Conservation (phyloP, 2,329 filamentous ascomycete genomes). For the Chaetomiaceae sp. region DNA sequence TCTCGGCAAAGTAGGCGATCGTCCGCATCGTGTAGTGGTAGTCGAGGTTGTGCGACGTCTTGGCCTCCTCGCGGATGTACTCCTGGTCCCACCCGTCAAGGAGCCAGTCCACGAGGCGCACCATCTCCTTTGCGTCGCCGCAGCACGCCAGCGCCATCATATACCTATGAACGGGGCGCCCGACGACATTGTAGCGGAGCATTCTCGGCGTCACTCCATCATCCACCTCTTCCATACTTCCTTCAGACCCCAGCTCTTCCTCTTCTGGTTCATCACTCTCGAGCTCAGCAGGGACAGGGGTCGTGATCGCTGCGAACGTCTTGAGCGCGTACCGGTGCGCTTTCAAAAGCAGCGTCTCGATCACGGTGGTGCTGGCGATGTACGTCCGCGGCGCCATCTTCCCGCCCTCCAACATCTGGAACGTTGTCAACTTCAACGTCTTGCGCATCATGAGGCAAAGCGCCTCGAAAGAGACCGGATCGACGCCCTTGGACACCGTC, state of each 20-base stretch:
- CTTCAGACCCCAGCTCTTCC: not conserved
- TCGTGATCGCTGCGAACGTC: slow-evolving; percentile 27
- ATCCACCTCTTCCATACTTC: not conserved
- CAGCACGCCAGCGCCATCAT: slow-evolving; percentile 59
- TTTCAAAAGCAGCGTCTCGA: slow-evolving; percentile 8
- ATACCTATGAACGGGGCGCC: slow-evolving; percentile 52
- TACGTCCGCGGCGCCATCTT: not conserved
- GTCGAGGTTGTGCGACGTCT: slow-evolving; percentile 35
- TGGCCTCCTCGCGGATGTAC: slow-evolving; percentile 34
- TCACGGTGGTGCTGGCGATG: not conserved
- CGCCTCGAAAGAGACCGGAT: slow-evolving; percentile 35
- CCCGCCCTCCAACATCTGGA: not conserved
- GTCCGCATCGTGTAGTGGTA: slow-evolving; percentile 30
- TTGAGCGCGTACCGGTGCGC: slow-evolving; percentile 7
- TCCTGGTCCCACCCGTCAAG: slow-evolving; percentile 41
- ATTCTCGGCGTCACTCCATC: not conserved
- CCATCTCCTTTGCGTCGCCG: slow-evolving; percentile 56
- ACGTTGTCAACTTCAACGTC: slow-evolving; percentile 20
- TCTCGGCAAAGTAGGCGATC: slow-evolving; percentile 41
- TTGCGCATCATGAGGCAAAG: slow-evolving; percentile 36
- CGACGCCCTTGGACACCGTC: slow-evolving; percentile 30
- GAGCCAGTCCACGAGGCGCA: slow-evolving; percentile 56
- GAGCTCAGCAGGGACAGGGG: slow-evolving; percentile 21
- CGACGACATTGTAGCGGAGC: slow-evolving; percentile 42
- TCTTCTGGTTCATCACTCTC: slow-evolving; percentile 8